Conservation (phyloP, 805 yeast genomes). For the Kluyveromyces aestuarii region DNA sequence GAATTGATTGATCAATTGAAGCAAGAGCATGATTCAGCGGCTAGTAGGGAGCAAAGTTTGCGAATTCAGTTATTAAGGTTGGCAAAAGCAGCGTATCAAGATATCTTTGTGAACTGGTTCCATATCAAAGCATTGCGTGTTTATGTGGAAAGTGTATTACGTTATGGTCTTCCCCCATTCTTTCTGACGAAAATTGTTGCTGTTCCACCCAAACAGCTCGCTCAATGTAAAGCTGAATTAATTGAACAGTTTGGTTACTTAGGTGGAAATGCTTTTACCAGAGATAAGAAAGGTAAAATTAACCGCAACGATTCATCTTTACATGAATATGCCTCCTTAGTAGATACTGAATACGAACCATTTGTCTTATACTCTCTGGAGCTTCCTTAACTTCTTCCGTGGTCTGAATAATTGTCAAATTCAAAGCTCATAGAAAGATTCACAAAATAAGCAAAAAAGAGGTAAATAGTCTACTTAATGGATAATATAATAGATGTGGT, state of each 20-base stretch:
- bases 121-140: conserved; percentile 82
- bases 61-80: conserved; percentile 73
- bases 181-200: conserved; percentile 48
- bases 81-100: conserved; percentile 83
- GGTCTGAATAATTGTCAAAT: background rate
- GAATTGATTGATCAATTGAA: conserved; percentile 62
- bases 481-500: background rate
- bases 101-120: conserved; percentile 76
- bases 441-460: too few relatives aligned
- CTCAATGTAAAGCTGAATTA: conserved; percentile 60
- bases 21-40: conserved; percentile 70
- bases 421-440: background rate
- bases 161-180: conserved; percentile 95
- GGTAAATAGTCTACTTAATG: background rate
- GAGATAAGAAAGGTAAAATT: conserved; percentile 57
- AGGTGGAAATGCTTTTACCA: conserved; percentile 80
- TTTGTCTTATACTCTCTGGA: conserved; percentile 66
- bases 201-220: conserved; percentile 37
- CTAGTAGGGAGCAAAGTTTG: conserved; percentile 61
- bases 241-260: conserved; percentile 74
- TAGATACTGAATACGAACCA: conserved; percentile 93
- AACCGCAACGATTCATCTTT: conserved; percentile 51
- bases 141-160: conserved; percentile 85
- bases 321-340: conserved; percentile 83
- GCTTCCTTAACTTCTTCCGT: conserved; percentile 2